These are phyloP conservation scores for Heteromeles arbutifolia DNA, from an alignment of 306 rosid species.

Conservation along the genomic window DNA sequence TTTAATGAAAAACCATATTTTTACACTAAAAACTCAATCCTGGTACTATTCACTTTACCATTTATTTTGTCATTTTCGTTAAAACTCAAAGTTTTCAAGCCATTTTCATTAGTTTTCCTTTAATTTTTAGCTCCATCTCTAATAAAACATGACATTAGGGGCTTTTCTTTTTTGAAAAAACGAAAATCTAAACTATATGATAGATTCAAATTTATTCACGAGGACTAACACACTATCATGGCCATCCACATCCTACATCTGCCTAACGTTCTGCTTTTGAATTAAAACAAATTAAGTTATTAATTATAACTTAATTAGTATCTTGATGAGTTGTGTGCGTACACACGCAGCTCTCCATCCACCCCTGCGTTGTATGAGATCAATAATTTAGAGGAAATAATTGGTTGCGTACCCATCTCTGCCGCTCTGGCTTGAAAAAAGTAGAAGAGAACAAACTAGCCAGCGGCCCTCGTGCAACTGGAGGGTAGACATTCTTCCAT, in stretches of 20 bases:
- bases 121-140: too few relatives aligned
- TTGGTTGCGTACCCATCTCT: conserved; percentile 25
- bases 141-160: too few relatives aligned
- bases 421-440: conserved; percentile 36
- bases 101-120: too few relatives aligned
- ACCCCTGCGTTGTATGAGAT: neutral
- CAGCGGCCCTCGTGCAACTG: conserved; percentile 98
- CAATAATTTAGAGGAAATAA: conserved; percentile 46
- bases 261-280: neutral
- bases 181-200: neutral
- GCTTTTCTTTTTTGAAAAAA: too few relatives aligned
- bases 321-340: neutral
- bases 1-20: too few relatives aligned
- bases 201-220: too few relatives aligned
- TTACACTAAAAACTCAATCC: too few relatives aligned
- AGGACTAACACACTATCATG: neutral
- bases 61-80: too few relatives aligned
- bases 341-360: neutral
- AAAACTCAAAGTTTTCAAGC: too few relatives aligned
- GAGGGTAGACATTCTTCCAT: conserved; percentile 48
- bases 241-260: neutral
- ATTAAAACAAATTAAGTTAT: neutral
- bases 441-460: conserved; percentile 65
- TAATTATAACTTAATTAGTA: neutral
- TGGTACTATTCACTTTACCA: too few relatives aligned